phyloP scores from a whole-genome alignment of 78 protist genomes.

The Polysphondylium violaceum region DNA sequence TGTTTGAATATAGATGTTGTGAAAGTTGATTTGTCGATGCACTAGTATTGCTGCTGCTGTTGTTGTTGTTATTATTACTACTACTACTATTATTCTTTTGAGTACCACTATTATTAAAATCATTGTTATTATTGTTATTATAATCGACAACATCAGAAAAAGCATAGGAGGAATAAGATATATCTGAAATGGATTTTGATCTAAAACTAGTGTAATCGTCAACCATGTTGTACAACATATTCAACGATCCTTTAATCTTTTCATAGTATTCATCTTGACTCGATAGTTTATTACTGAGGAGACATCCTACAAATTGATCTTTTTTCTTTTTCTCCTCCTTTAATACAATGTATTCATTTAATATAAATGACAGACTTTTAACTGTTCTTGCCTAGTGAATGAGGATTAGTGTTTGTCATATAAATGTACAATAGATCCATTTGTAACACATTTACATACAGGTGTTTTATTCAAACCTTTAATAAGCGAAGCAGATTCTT shows the following conservation, averaged over 20 bases:
- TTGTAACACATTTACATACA: background rate
- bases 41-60: background rate
- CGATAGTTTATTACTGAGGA: background rate
- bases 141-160: no score
- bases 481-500: background rate
- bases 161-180: no score
- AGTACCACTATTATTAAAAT: no score
- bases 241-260: constrained; percentile 18
- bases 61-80: background rate
- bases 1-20: constrained; percentile 5
- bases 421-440: background rate
- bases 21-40: no score
- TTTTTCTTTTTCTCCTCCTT: constrained; percentile 47
- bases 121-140: no score
- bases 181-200: background rate
- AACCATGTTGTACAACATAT: background rate
- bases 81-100: no score
- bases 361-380: constrained; percentile 30
- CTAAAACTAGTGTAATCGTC: constrained; percentile 31
- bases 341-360: constrained; percentile 53
- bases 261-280: constrained; percentile 28
- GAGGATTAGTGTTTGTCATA: background rate
- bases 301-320: constrained; percentile 16
- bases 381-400: constrained; percentile 2
- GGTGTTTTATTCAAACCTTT: constrained; percentile 16